Evolutionary conservation across 2,329 filamentous ascomycete species (phyloP).

Genomic region (Orbilia brochopaga): DNA sequence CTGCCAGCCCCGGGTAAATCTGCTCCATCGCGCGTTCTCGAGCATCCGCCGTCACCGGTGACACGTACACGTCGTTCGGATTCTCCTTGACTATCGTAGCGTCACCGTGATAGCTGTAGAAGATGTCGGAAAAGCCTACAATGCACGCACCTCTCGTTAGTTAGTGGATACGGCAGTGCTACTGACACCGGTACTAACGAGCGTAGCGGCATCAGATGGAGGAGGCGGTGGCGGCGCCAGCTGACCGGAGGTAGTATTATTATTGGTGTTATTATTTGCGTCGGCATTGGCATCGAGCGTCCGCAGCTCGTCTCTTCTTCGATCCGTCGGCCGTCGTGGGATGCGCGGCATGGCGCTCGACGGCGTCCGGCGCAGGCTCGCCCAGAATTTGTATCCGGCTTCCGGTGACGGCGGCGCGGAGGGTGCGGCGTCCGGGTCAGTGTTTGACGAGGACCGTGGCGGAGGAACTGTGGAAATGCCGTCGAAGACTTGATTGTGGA

Average conservation of each 20-base stretch:
- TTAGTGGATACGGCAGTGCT: neutral
- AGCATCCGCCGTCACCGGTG: slow-evolving; percentile 2
- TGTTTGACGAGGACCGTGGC: slow-evolving; percentile 3
- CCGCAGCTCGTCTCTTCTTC: slow-evolving; percentile 38
- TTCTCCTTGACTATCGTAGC: slow-evolving; percentile 22
- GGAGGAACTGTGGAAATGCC: slow-evolving; percentile 19
- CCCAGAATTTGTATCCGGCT: slow-evolving; percentile 25
- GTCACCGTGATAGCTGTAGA: neutral
- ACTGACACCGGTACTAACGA: neutral
- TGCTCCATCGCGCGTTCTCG: slow-evolving; percentile 8
- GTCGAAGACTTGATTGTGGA: slow-evolving; percentile 44
- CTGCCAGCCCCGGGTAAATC: slow-evolving; percentile 21
- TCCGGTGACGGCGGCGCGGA: slow-evolving; percentile 19
- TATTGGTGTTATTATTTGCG: too few species aligned
- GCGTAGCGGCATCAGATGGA: too few species aligned
- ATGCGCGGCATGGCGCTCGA: slow-evolving; percentile 34
- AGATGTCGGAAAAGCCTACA: slow-evolving; percentile 11
- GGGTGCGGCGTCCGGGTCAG: neutral
- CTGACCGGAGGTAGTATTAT: slow-evolving; percentile 26
- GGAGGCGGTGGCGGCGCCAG: neutral
- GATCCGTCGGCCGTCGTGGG: slow-evolving; percentile 31
- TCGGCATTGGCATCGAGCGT: slow-evolving; percentile 1
- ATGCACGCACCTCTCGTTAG: slow-evolving; percentile 12
- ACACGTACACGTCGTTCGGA: slow-evolving; percentile 3
- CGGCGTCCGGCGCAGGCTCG: slow-evolving; percentile 24